phyloP scores from a whole-genome alignment of 2,329 filamentous ascomycete genomes.

The Cercospora canescens region DNA sequence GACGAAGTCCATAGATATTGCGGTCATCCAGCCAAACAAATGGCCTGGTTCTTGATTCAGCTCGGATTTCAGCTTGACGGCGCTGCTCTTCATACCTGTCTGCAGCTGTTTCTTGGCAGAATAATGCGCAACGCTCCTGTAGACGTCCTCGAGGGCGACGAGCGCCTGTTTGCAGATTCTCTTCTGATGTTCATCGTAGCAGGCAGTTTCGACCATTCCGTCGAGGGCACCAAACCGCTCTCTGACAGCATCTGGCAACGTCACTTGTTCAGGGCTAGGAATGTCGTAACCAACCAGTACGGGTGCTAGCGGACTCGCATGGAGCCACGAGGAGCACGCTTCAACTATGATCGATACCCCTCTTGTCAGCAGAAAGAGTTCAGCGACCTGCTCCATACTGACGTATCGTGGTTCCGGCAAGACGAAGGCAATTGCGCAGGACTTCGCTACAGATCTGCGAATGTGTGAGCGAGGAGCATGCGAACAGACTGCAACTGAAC shows the following conservation, averaged over 20 bases:
- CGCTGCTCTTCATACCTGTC: slow-evolving; percentile 3
- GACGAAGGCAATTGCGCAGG: slow-evolving; percentile 18
- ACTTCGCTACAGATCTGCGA: slow-evolving; percentile 15
- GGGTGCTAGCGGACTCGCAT: slow-evolving; percentile 13
- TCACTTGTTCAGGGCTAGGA: slow-evolving; percentile 7
- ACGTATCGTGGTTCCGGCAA: slow-evolving; percentile 19
- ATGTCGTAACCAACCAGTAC: slow-evolving; percentile 16
- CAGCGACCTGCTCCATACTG: slow-evolving; percentile 26
- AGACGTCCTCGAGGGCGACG: not conserved
- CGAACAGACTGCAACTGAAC: not conserved
- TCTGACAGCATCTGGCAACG: slow-evolving; percentile 1
- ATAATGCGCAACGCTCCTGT: slow-evolving; percentile 10
- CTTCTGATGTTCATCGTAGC: not conserved
- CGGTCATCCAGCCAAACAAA: slow-evolving; percentile 19
- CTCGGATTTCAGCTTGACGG: not conserved
- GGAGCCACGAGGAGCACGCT: slow-evolving; percentile 16
- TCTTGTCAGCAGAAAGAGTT: slow-evolving; percentile 25
- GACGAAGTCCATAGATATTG: slow-evolving; percentile 19
- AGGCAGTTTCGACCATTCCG: slow-evolving; percentile 5
- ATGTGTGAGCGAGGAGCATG: not conserved
- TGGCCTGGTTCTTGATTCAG: slow-evolving; percentile 9
- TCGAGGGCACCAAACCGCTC: slow-evolving; percentile 8
- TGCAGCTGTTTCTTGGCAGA: slow-evolving; percentile 3
- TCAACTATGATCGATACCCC: slow-evolving; percentile 23
- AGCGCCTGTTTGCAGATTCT: slow-evolving; percentile 10